Evolutionary conservation across 257 asterid species (phyloP).

Genomic region (Solanum sparsipilum): DNA sequence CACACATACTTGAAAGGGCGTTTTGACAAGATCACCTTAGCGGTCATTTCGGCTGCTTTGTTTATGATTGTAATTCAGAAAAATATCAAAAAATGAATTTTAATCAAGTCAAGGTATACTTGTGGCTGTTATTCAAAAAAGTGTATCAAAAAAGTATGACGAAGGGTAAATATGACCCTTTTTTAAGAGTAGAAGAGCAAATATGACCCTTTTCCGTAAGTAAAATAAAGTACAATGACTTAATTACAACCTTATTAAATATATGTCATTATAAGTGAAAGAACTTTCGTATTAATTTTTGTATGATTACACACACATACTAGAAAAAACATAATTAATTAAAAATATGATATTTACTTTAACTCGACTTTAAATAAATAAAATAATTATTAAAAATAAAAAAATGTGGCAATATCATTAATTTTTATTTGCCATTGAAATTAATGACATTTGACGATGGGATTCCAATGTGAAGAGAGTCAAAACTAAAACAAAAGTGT

Average conservation of each 20-base stretch:
- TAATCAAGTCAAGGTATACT: too few relatives aligned
- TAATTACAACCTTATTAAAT: background rate
- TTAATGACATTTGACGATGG: background rate
- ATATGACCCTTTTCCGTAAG: too few relatives aligned
- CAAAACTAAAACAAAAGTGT: too few relatives aligned
- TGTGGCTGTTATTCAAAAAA: too few relatives aligned
- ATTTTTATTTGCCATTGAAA: background rate
- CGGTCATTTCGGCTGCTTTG: background rate
- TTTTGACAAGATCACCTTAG: constrained; percentile 11
- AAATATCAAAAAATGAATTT: too few relatives aligned
- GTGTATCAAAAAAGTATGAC: too few relatives aligned
- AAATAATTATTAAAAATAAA: too few relatives aligned
- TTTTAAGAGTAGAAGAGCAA: too few relatives aligned
- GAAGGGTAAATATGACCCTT: too few relatives aligned
- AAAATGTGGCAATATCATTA: background rate
- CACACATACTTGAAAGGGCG: constrained; percentile 14
- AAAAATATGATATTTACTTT: background rate
- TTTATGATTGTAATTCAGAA: background rate
- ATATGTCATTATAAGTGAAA: background rate
- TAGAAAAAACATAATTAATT: too few relatives aligned
- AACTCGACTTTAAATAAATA: background rate
- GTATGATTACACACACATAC: too few relatives aligned
- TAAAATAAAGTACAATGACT: background rate
- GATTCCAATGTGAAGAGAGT: background rate
- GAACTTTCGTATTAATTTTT: background rate